Evolutionary conservation across 2,329 filamentous ascomycete genomes (phyloP).

Genomic region (Aspergillus eucalypticola): DNA sequence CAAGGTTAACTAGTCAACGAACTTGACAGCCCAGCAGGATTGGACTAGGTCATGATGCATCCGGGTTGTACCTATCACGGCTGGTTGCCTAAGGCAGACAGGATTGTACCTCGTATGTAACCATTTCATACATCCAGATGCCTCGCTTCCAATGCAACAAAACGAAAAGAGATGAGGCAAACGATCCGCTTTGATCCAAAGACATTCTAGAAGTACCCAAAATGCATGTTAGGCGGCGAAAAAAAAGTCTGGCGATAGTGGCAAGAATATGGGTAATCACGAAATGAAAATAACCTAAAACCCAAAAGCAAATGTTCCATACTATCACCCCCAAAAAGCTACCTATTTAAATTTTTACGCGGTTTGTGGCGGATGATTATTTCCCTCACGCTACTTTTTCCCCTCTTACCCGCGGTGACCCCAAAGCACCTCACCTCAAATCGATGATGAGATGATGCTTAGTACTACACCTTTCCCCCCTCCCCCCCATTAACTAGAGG

Average conservation of each 20-base stretch:
- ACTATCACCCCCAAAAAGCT: neutral
- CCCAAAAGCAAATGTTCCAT: neutral
- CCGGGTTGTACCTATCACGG: neutral
- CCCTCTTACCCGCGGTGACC: neutral
- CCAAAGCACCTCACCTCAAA: neutral
- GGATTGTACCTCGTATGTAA: neutral
- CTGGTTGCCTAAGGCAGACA: neutral
- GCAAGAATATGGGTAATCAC: neutral
- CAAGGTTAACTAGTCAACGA: neutral
- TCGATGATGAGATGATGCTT: neutral
- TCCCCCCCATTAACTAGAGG: neutral
- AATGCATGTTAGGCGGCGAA: neutral
- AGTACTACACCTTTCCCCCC: neutral
- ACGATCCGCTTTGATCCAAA: neutral
- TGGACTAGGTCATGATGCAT: slow-evolving; percentile 4
- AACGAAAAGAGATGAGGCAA: neutral
- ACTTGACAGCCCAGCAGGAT: slow-evolving; percentile 4
- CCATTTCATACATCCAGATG: neutral
- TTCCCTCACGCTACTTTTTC: neutral
- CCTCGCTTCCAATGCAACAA: neutral
- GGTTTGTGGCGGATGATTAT: slow-evolving; percentile 3
- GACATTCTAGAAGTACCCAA: slow-evolving; percentile 1
- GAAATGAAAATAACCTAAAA: slow-evolving; percentile 1
- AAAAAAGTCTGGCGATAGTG: neutral
- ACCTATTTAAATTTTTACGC: neutral